Evolutionary conservation across 2,329 filamentous ascomycete genomes (phyloP), one percentile per base, ranked within the genome.

Genomic region (Allantophomopsis lycopodina): DNA sequence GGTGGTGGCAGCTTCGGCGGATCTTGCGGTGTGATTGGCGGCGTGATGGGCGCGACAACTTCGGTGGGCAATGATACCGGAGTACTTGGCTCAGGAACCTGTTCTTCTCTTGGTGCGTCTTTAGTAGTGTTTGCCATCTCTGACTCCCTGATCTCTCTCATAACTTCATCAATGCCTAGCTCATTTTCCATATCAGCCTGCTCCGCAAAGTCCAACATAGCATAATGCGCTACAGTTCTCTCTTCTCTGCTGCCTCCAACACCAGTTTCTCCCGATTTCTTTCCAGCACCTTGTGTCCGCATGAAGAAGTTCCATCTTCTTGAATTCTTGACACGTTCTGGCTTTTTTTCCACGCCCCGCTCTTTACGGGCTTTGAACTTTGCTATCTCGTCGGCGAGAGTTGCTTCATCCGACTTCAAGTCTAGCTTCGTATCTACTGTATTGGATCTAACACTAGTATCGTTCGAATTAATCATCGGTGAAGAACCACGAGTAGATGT

Each of bases 241-340:
- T 28, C 23, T 28, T 28, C 23, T 28, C 23, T 28, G 23, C 23
- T 28, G 11, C 23, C 23, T 6, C 23, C 23, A 28, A 28, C 23
- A 5, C 5, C 8, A 10, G 33, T 17, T 37, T 51, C 48, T n/a
- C 39, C n/a, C 4, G 37, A 66, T 2, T 56, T 64, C 10, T 28
- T 28, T 3, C 23, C 23, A 28, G 23, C 23, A 28, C 23, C 23
- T 21, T 73, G 68, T 0, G 69, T 69, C 36, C 73, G 64, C 37
- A 73, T 66, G 47, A 80, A 79, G 11, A 79, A 53, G 45, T 77
- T 79, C 76, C 76, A 80, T 47, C 70, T 76, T 7, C 69, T 65
- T 17, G 54, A 53, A 15, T 73, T 73, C 18, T 71, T 68, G 1
- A 66, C 53, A 39, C 65, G 63, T 53, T 76, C 78, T 16, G 65